These are phyloP conservation scores for Exophiala calicioides DNA, from an alignment of 2,329 filamentous ascomycete species.

Conservation along the genomic window DNA sequence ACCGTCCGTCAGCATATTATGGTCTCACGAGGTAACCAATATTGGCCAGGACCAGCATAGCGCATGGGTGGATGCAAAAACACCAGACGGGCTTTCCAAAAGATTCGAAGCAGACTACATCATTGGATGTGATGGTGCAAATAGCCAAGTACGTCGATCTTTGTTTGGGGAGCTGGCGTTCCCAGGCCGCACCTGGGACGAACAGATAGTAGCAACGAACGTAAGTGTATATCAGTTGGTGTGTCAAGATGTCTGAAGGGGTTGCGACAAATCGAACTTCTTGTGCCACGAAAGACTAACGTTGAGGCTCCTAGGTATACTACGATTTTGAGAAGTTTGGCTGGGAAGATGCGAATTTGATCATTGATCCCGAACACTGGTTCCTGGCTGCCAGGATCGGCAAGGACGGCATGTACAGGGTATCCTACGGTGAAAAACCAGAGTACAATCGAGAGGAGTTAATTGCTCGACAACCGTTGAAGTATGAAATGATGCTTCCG, in stretches of 20 bases:
- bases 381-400: constrained; percentile 64
- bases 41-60: constrained; percentile 25
- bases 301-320: no score
- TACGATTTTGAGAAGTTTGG: constrained; percentile 59
- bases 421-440: constrained; percentile 62
- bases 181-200: constrained; percentile 27
- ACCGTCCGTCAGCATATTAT: constrained; percentile 43
- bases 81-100: constrained; percentile 14
- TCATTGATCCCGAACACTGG: constrained; percentile 63
- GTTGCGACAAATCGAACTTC: no score
- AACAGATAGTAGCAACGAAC: constrained; percentile 30
- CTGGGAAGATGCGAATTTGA: constrained; percentile 47
- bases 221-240: no score
- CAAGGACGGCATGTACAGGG: constrained; percentile 61
- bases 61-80: constrained; percentile 24
- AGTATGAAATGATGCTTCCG: constrained; percentile 60
- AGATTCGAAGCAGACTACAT: constrained; percentile 38
- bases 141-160: constrained; percentile 19
- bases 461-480: constrained; percentile 53
- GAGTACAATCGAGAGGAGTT: constrained; percentile 58
- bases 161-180: constrained; percentile 22
- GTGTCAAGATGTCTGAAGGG: no score
- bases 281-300: no score
- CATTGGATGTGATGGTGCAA: constrained; percentile 43
- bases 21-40: constrained; percentile 43